Percentiles rank a stretch among this genome's conserved stretches.
These are phyloP conservation scores for Uncinocarpus reesii DNA, from an alignment of 2,329 filamentous ascomycete species.

Conservation along the genomic window DNA sequence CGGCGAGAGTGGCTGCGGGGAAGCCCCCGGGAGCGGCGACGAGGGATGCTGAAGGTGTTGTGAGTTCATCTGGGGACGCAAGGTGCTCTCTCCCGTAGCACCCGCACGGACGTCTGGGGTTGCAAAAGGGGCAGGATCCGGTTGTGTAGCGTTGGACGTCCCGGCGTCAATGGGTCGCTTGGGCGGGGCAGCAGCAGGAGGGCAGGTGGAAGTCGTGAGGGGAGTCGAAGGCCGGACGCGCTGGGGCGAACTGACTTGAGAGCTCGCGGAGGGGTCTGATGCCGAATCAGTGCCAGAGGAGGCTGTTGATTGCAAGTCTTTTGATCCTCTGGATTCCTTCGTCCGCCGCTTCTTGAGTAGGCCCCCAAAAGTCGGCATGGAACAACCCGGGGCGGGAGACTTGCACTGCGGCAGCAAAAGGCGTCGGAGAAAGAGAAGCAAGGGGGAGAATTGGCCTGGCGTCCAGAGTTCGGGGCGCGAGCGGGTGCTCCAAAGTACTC, in stretches of 20 bases:
- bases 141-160: constrained; percentile 4
- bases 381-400: constrained; percentile 12
- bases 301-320: constrained; percentile 55
- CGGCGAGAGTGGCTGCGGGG: constrained; percentile 26
- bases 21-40: constrained; percentile 5
- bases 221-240: constrained; percentile 28
- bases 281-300: constrained; percentile 57
- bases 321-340: constrained; percentile 59
- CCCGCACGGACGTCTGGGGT: constrained; percentile 7
- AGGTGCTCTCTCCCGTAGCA: constrained; percentile 8
- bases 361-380: constrained; percentile 80
- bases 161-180: constrained; percentile 4
- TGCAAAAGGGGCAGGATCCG: not conserved
- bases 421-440: too few relatives aligned
- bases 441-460: not conserved
- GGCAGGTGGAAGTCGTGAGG: constrained; percentile 23
- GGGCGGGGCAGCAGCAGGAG: constrained; percentile 20
- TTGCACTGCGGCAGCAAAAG: constrained; percentile 5
- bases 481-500: not conserved
- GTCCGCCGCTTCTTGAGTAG: constrained; percentile 98
- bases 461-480: not conserved
- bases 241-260: constrained; percentile 6
- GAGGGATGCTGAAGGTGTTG: constrained; percentile 1
- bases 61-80: constrained; percentile 6
- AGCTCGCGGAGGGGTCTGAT: constrained; percentile 29